phyloP scores from a whole-genome alignment of 139 green algal genomes.

The Chlorella vulgaris region DNA sequence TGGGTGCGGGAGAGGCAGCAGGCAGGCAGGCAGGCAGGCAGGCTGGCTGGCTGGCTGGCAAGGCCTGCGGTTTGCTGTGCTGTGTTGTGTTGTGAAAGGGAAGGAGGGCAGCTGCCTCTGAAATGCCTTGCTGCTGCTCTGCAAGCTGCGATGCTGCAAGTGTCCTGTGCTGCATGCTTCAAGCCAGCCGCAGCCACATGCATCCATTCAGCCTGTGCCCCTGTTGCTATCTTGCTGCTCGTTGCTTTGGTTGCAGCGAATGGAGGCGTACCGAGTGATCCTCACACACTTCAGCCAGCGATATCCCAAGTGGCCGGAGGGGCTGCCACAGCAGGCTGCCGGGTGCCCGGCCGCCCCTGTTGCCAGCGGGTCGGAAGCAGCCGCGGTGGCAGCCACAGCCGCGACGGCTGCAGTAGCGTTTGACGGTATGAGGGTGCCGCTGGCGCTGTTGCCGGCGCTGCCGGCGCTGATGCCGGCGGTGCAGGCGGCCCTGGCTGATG shows the following conservation, averaged over 20 bases:
- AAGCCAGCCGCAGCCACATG: background rate
- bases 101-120: no score
- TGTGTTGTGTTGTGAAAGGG: no score
- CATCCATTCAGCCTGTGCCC: background rate
- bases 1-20: no score
- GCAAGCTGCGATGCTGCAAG: no score
- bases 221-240: background rate
- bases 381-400: background rate
- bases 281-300: constrained; percentile 77
- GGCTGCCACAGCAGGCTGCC: constrained; percentile 8
- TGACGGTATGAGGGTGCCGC: constrained; percentile 66
- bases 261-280: constrained; percentile 64
- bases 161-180: background rate
- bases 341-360: background rate
- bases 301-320: constrained; percentile 61
- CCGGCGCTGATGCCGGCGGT: constrained; percentile 31
- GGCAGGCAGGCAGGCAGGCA: no score
- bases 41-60: no score
- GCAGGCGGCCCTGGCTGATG: constrained; percentile 20
- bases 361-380: background rate
- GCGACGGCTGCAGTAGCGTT: constrained; percentile 43
- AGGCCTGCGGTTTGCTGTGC: no score
- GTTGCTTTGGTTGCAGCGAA: constrained; percentile 20
- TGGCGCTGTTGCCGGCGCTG: constrained; percentile 44
- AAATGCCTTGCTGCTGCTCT: no score